Evolutionary conservation across 75 land plant genomes (phyloP), one percentile per base, ranked within the genome.

Genomic region (Pinus albicaulis): DNA sequence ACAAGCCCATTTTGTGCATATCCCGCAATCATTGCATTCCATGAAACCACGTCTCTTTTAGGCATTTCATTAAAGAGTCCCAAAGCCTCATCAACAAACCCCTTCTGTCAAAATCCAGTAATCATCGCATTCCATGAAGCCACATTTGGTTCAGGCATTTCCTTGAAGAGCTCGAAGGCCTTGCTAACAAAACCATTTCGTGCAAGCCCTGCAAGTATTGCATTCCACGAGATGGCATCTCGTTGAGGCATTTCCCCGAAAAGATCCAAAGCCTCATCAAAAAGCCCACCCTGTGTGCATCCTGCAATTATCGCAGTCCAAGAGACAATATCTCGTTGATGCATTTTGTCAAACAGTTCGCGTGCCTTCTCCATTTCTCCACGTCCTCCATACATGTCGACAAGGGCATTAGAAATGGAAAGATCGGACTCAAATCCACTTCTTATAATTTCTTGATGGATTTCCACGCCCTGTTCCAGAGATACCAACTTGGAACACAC

Each of bases 1-100:
- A 88, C 31, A 77, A 76, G 71, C 31, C 92, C 90, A 80, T 88
- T 88, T 65, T 88, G 83, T 25, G 86, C 63, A 61, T 90, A 90
- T 25, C 62, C 74, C 79, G 82, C 79, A 25, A 89, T 70, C 31
- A 86, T 77, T 53, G 88, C 79, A 66, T 86, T 89, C 38, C 79
- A 82, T 73, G 83, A 74, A 31, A 64, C 24, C 61, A 61, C 44
- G 56, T 83, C 80, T 56, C 48, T 19, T 24, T 79, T 79, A 14
- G 74, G 69, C 16, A 75, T 74, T 26, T 70, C 74, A 60, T 86
- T 83, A 38, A 89, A 25, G 19, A 74, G 80, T 25, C 3, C 10
- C 20, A 80, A 31, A n/a, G 76, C 78, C 71, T 76, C 62, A 53
- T 36, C 7, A 36, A 78, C 41, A 14, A 75, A 38, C 31, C 83